Evolutionary conservation across 1,139 yeast genomes (phyloP), one percentile per base, ranked within the genome.

Genomic region (Kluyveromyces marxianus): DNA sequence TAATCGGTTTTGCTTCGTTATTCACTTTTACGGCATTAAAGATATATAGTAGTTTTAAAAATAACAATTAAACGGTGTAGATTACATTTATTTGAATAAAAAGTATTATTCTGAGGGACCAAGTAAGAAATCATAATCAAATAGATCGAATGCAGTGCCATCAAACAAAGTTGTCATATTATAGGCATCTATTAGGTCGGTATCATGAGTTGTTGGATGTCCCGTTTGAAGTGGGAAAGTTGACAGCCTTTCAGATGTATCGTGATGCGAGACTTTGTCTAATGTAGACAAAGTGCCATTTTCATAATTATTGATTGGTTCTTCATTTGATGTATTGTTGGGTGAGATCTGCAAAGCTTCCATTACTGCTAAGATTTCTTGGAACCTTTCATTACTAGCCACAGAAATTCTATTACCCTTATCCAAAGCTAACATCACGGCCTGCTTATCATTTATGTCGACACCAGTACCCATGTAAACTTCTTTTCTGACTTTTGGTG

Each of bases 1-100:
- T 88, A 0, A 67, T 83, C 10, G 78, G 85, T 0, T 76, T 84
- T 34, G 44, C 61, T 4, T 50, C 65, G 2, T 44, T 61, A 7
- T 42, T 57, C 14, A 51, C 65, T 3, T 57, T 58, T 37, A 54
- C 62, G 32, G 35, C 50, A 7, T 47, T 51, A 34, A 48, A 51
- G 35, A 30, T 53, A 38, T 32, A 50, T 35, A 44, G 48, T 25
- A 50, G 48, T 34, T 31, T 48, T 29, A 35, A 48, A 10, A 48
- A 14, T 24, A 34, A 25, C 35, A 32, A 35, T 27, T 14, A 10
- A 32, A 32, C 4, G 5, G 5, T 10, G 14, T 32, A 4, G 8
- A 7, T 29, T 34, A 26, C 21, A 8, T 29, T n/a, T 39, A 5
- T 38, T 10, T 7, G 39, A 14, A 32, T 40, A 31, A 31, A 27